Conservation (phyloP, 352 stramenopile genomes). For the Globisporangium abappressorium region DNA sequence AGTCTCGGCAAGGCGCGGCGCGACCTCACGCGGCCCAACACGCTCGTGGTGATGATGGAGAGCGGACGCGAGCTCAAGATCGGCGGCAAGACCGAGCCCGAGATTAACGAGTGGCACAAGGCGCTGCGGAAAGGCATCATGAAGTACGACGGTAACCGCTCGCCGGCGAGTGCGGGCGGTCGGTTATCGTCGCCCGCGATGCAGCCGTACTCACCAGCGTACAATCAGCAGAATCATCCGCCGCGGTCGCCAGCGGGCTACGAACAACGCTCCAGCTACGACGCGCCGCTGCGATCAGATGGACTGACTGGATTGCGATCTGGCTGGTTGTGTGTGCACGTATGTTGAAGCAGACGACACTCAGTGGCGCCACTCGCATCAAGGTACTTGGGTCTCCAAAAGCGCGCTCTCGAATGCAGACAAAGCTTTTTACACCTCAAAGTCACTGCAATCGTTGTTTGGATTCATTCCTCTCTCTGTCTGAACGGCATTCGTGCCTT, state of each 20-base stretch:
- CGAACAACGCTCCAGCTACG: too few relatives aligned
- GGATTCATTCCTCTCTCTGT: too few relatives aligned
- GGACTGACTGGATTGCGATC: background rate
- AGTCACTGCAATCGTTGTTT: too few relatives aligned
- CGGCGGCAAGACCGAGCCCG: slow-evolving; percentile 53
- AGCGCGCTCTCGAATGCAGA: too few relatives aligned
- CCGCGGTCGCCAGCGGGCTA: too few relatives aligned
- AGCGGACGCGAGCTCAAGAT: slow-evolving; percentile 65
- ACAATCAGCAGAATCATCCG: too few relatives aligned
- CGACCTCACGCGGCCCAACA: slow-evolving; percentile 58
- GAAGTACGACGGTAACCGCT: slow-evolving; percentile 30
- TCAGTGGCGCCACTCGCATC: background rate
- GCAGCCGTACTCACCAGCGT: background rate
- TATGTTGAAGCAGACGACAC: background rate
- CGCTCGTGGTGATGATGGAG: slow-evolving; percentile 60
- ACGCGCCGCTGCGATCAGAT: background rate
- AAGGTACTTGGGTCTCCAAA: background rate
- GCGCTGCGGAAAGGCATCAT: slow-evolving; percentile 44
- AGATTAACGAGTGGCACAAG: slow-evolving; percentile 73
- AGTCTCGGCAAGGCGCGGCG: slow-evolving; percentile 47
- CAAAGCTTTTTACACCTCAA: too few relatives aligned
- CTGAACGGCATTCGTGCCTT: too few relatives aligned
- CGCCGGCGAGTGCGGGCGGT: slow-evolving; percentile 17
- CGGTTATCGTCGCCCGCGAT: slow-evolving; percentile 3
- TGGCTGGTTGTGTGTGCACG: background rate